Conservation (phyloP, 1,284 basidiomycete species). For the Tilletiopsis washingtonensis region DNA sequence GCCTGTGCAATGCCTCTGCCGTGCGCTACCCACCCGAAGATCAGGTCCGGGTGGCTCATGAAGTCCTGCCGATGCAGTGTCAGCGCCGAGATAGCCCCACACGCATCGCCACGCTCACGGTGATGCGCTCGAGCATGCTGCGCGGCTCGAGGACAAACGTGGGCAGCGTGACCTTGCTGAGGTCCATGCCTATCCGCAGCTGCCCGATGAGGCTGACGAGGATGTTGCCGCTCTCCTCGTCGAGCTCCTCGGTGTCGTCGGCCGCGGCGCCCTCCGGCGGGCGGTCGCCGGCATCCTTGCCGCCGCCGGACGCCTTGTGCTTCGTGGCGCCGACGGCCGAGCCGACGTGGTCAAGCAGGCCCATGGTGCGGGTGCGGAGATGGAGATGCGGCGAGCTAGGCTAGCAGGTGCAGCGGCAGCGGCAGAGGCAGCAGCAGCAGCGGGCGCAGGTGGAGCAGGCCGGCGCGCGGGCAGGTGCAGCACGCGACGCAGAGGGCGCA, state of each 20-base stretch:
- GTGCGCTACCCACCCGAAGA: slow-evolving; percentile 84
- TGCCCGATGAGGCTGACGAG: slow-evolving; percentile 63
- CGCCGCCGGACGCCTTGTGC: slow-evolving; percentile 5
- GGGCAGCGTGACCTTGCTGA: slow-evolving; percentile 69
- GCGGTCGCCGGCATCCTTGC: slow-evolving; percentile 29
- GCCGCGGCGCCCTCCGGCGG: slow-evolving; percentile 43
- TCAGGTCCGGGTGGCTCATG: slow-evolving; percentile 95
- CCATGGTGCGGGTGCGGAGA: slow-evolving; percentile 33
- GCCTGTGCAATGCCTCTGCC: too few relatives aligned
- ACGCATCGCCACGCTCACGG: slow-evolving; percentile 48
- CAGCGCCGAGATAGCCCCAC: slow-evolving; percentile 15
- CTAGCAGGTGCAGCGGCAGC: too few relatives aligned
- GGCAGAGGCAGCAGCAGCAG: too few relatives aligned
- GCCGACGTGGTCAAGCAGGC: slow-evolving; percentile 37
- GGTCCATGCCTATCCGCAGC: slow-evolving; percentile 86
- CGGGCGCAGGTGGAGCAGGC: too few relatives aligned
- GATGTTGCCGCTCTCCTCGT: slow-evolving; percentile 50
- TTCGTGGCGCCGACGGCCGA: slow-evolving; percentile 33
- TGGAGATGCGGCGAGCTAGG: too few relatives aligned
- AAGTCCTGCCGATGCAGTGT: slow-evolving; percentile 60
- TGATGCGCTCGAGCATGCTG: slow-evolving; percentile 48
- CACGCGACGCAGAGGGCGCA: too few relatives aligned
- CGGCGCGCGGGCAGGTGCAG: too few relatives aligned
- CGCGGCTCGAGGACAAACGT: slow-evolving; percentile 46
- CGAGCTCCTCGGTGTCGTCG: slow-evolving; percentile 48